phyloP scores from a whole-genome alignment of 2,329 filamentous ascomycete species.

The Pyricularia grisea region DNA sequence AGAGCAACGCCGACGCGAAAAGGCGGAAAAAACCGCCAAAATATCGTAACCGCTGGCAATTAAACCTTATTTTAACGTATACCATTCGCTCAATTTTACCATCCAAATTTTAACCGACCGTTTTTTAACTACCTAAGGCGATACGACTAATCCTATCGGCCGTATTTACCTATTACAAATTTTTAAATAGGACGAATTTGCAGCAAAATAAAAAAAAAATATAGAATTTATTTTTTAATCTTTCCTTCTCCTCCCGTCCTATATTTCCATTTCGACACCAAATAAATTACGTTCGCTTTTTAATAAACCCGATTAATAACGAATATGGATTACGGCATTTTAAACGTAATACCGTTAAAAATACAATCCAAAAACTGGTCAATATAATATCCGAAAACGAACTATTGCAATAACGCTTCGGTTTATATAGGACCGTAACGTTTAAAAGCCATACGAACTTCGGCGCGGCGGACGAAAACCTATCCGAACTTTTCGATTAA shows the following conservation, averaged over 20 bases:
- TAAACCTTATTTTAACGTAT: too few relatives aligned
- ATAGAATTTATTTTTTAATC: too few relatives aligned
- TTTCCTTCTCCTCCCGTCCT: too few relatives aligned
- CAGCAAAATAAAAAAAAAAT: conserved; percentile 19
- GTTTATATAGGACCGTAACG: conserved; percentile 20
- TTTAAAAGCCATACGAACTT: conserved; percentile 28
- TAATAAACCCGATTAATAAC: too few relatives aligned
- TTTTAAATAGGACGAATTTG: conserved; percentile 24
- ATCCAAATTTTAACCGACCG: conserved; percentile 21
- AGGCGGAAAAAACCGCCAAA: conserved; percentile 15
- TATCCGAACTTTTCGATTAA: conserved; percentile 16
- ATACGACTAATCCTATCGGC: too few relatives aligned
- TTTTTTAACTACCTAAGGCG: too few relatives aligned
- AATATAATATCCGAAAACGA: conserved; percentile 15
- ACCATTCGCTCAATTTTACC: conserved; percentile 19
- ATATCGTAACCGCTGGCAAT: conserved; percentile 15
- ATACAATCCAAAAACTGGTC: conserved; percentile 13
- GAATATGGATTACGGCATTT: too few relatives aligned
- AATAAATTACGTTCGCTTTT: too few relatives aligned
- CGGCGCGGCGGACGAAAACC: conserved; percentile 12
- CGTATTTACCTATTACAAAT: conserved; percentile 15
- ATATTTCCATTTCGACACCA: too few relatives aligned
- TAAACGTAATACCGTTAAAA: too few relatives aligned
- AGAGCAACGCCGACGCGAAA: conserved; percentile 13
- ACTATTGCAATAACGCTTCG: conserved; percentile 17